Evolutionary conservation across 495 filamentous ascomycete species (phyloP), one percentile per base, ranked within the genome.

Genomic region (Neurospora pannonica): DNA sequence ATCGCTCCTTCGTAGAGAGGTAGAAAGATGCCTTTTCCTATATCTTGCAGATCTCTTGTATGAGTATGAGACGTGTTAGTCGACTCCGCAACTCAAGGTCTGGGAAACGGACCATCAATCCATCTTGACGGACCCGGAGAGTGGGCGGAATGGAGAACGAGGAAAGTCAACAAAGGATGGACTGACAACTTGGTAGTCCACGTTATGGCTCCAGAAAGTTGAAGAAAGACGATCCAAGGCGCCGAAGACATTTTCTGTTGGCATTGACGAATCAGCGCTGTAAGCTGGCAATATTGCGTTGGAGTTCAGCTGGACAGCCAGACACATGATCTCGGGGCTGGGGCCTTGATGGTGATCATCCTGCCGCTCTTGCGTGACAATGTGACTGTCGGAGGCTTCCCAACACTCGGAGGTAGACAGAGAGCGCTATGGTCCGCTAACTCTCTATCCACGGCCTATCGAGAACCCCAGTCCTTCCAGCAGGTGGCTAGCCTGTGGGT

Each of bases 401-500:
- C n/a, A n/a, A n/a, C n/a, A n/a, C n/a, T n/a, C n/a, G n/a, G n/a
- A n/a, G n/a, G n/a, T n/a, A n/a, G n/a, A n/a, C n/a, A n/a, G n/a
- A n/a, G n/a, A n/a, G n/a, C n/a, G n/a, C n/a, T n/a, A n/a, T n/a
- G n/a, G n/a, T n/a, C n/a, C n/a, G n/a, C n/a, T n/a, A n/a, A n/a
- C n/a, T n/a, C n/a, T n/a, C n/a, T n/a, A 9, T 11, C 8, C 39
- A 42, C 39, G 0, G 15, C 39, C 39, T 40, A 46, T 73, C 72
- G 19, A 67, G 54, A 73, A 62, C 72, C 72, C 60, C 38, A 70
- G 54, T 73, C 72, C 72, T 73, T 73, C 62, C 54, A 69, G 21
- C 38, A 70, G 72, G 38, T 62, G 72, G 42, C 42, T 40, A 69
- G 54, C 15, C 31, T 54, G 36, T 28, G 72, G 70, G 38, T 73